A percentile compares a stretch with the other conserved stretches of the same genome.
Evolutionary conservation across 495 filamentous ascomycete species (phyloP).

Genomic region (Amorphotheca resinae): DNA sequence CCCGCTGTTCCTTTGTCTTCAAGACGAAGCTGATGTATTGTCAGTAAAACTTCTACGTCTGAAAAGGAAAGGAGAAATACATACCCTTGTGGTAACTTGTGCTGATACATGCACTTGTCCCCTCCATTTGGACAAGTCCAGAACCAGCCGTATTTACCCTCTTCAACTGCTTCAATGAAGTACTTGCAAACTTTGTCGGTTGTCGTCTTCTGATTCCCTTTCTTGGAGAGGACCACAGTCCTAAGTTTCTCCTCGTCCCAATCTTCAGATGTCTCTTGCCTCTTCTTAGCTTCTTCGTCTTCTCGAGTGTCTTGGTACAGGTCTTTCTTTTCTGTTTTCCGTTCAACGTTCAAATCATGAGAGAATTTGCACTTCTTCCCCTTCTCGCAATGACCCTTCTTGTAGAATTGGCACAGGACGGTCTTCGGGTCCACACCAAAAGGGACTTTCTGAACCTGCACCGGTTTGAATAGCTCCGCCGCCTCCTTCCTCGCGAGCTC

Average conservation of each 20-base stretch:
- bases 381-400: conserved; percentile 96
- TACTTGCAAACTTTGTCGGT: conserved; percentile 99
- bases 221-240: conserved; percentile 83
- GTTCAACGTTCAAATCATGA: conserved; percentile 78
- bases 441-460: conserved; percentile 89
- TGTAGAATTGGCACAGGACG: conserved; percentile 90
- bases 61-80: conserved; percentile 19
- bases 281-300: conserved; percentile 65
- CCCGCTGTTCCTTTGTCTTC: conserved; percentile 94
- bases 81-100: conserved; percentile 86
- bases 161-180: conserved; percentile 97
- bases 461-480: conserved; percentile 81
- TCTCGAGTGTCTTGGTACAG: conserved; percentile 81
- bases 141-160: conserved; percentile 98
- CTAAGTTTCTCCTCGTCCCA: conserved; percentile 97
- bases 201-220: conserved; percentile 89
- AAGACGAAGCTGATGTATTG: conserved; percentile 60
- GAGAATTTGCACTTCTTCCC: conserved; percentile 96
- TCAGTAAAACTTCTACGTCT: conserved; percentile 18
- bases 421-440: conserved; percentile 98
- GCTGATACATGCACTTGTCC: conserved; percentile 97
- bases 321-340: conserved; percentile 84
- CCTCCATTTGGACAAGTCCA: conserved; percentile 96
- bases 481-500: conserved; percentile 67
- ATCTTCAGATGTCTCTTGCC: conserved; percentile 82